These are phyloP conservation scores for Bonnemaisonia californica DNA, from an alignment of 31 red algal genomes.

Conservation along the genomic window DNA sequence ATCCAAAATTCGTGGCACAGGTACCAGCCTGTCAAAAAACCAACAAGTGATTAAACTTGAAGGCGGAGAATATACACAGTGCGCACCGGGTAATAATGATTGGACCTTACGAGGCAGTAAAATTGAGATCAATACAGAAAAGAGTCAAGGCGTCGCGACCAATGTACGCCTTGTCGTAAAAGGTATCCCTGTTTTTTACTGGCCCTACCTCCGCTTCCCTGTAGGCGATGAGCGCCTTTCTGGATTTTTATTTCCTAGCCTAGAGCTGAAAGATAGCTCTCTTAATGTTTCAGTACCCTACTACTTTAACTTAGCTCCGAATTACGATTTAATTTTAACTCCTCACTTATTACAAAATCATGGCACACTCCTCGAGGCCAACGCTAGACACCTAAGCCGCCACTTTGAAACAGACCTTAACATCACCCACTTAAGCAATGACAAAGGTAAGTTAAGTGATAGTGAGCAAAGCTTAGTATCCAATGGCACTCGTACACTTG, in stretches of 20 bases:
- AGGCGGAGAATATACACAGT: not conserved
- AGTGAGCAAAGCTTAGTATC: no score
- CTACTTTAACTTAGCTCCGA: not conserved
- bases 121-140: not conserved
- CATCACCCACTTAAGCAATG: no score
- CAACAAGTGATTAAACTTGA: no score
- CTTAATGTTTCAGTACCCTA: not conserved
- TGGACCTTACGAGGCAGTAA: not conserved
- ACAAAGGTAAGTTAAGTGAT: no score
- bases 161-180: not conserved
- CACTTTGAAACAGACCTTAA: no score
- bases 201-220: not conserved
- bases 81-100: not conserved
- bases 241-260: not conserved
- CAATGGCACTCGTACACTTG: no score
- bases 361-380: no score
- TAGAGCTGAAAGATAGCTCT: not conserved
- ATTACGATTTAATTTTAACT: not conserved
- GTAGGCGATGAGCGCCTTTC: not conserved
- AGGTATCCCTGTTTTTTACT: not conserved
- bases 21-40: not conserved
- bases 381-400: no score
- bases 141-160: not conserved
- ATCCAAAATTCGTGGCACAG: no score
- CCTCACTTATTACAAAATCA: no score